phyloP scores from a whole-genome alignment of 306 rosid species.

The Nissolia schottii region DNA sequence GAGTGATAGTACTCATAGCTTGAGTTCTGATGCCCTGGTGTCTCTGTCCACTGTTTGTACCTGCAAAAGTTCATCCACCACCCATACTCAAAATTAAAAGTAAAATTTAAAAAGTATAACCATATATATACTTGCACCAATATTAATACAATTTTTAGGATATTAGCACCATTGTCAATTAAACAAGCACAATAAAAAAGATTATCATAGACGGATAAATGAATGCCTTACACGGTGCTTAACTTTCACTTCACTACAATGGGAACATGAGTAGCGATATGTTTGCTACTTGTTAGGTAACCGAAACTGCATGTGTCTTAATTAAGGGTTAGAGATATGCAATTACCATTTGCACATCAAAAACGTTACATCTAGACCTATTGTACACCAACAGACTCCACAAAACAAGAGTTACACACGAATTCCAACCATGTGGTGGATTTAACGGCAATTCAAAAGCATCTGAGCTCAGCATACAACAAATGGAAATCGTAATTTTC shows the following conservation, averaged over 20 bases:
- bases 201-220: not conserved
- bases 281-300: not conserved
- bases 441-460: not conserved
- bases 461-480: not conserved
- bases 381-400: not conserved
- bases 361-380: not conserved
- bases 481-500: not conserved
- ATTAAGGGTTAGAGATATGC: not conserved
- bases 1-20: conserved; percentile 55
- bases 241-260: not conserved
- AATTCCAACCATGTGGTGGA: not conserved
- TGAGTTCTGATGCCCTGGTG: conserved; percentile 52
- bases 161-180: not conserved
- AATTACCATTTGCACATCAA: not conserved
- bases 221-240: not conserved
- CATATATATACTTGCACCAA: conserved; percentile 10
- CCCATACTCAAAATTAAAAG: conserved; percentile 14
- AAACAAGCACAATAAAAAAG: not conserved
- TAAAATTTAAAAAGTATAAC: not conserved
- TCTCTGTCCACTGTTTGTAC: conserved; percentile 46
- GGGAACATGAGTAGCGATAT: not conserved
- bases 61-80: conserved; percentile 43
- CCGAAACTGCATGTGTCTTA: not conserved
- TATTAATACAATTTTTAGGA: conserved; percentile 2
- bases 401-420: not conserved